Conservation (phyloP, 495 filamentous ascomycete genomes). For the Xylaria nigripes region DNA sequence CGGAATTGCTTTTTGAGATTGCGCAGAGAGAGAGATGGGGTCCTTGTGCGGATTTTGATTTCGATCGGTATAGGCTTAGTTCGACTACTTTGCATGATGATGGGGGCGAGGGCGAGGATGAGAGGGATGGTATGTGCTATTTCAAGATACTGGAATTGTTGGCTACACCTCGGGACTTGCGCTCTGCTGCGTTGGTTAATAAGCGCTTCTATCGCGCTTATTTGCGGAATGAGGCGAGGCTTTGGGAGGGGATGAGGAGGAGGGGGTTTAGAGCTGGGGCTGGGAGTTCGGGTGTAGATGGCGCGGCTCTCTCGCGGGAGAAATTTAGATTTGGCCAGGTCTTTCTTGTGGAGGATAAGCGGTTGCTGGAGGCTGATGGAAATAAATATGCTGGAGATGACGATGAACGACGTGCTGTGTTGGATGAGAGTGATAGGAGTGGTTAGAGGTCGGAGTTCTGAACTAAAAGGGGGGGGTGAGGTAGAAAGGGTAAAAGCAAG, state of each 20-base stretch:
- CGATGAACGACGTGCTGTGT: background rate
- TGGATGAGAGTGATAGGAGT: background rate
- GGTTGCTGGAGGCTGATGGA: background rate
- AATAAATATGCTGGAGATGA: background rate
- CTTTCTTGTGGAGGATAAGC: background rate
- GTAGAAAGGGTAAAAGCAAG: background rate
- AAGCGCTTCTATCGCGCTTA: conserved; percentile 26
- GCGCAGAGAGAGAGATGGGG: conserved; percentile 6
- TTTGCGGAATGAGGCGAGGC: conserved; percentile 20
- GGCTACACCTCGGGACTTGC: conserved; percentile 23
- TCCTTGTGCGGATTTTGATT: too few relatives aligned
- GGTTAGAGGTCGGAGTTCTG: too few relatives aligned
- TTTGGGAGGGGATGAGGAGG: conserved; percentile 5
- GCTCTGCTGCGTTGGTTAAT: conserved; percentile 23
- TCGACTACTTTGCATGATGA: background rate
- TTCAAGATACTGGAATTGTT: conserved; percentile 22
- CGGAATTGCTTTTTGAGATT: conserved; percentile 13
- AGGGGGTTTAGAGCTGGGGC: background rate
- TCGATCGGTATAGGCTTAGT: too few relatives aligned
- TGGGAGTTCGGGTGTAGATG: background rate
- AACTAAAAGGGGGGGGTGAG: background rate
- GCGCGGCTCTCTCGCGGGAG: background rate
- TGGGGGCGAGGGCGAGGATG: conserved; percentile 10
- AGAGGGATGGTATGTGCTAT: conserved; percentile 15
- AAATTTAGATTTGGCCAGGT: conserved; percentile 4